phyloP scores from a whole-genome alignment of 73 alveolate genomes.

The Paraurostyla sp. region DNA sequence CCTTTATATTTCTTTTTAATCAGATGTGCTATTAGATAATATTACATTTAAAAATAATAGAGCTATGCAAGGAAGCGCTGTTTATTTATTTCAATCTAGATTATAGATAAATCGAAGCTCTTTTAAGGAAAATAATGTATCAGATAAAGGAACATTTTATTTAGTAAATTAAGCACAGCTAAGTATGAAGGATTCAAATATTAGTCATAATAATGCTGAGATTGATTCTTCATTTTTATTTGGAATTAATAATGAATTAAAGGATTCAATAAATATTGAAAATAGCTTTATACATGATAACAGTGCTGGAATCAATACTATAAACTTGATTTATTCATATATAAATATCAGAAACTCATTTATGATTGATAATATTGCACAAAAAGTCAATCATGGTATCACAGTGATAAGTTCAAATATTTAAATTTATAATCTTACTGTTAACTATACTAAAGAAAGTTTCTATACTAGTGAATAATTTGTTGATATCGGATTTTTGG shows the following conservation, averaged over 20 bases:
- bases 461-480: background rate
- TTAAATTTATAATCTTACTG: background rate
- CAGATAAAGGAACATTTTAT: background rate
- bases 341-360: background rate
- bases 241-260: background rate
- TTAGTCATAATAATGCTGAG: background rate
- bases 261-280: background rate
- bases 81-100: background rate
- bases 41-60: background rate
- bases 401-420: background rate
- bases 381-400: background rate
- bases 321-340: too few relatives aligned
- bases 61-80: background rate
- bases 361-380: background rate
- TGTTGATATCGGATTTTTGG: conserved; percentile 2
- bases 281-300: background rate
- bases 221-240: background rate
- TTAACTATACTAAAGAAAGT: background rate
- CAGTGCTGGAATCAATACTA: background rate
- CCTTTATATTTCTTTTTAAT: background rate
- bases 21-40: background rate
- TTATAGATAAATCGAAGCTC: background rate
- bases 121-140: background rate
- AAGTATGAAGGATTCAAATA: too few relatives aligned
- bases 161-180: background rate